Base-by-base conservation (phyloP, 176 grass and related monocot genomes). In the Chrysopogon serrulatus region DNA sequence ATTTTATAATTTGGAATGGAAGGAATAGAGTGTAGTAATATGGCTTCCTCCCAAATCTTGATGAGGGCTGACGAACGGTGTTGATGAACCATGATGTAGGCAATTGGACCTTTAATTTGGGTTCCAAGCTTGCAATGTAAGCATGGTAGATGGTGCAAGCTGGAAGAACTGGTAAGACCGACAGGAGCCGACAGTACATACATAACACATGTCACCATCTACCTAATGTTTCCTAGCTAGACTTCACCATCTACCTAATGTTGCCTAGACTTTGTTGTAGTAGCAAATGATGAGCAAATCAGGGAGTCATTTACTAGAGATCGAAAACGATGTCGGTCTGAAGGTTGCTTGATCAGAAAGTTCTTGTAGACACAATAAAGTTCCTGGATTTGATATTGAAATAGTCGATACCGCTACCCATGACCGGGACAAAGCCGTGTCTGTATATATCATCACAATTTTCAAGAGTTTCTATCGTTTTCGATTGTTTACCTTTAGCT, bases 401-500 rank as follows among this genome's bases (percentile, higher is more conserved):
- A 41, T 6, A 23, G 68, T 71, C 68, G 39, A 16, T 11, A 27
- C 67, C 37, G 6, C 53, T n/a, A n/a, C 53, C 53, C n/a, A 14
- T 17, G 68, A 71, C 68, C 39, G 39, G 68, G 68, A 28, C 68
- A 44, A 71, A 43, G n/a, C 68, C 21, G 13, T 16, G 5, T 71
- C 5, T 40, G n/a, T 28, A n/a, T n/a, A n/a, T n/a, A 8, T 71
- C 39, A 44, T 71, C n/a, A 15, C 10, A 71, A 3, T 21, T 54
- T 28, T 44, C 2, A 44, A 27, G 39, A 71, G 11, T 17, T 44
- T 28, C 13, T 44, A 8, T 77, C 40, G 5, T 59, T 77, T 76
- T 85, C 39, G 17, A 70, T 80, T 23, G 28, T 82, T 82, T 74
- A 49, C 47, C 23, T 39, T 82, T 37, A 45, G 19, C 37, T 11